Evolutionary conservation across 345 rosid species (phyloP), one percentile per base, ranked within the genome.

Genomic region (Noccaea caerulescens): DNA sequence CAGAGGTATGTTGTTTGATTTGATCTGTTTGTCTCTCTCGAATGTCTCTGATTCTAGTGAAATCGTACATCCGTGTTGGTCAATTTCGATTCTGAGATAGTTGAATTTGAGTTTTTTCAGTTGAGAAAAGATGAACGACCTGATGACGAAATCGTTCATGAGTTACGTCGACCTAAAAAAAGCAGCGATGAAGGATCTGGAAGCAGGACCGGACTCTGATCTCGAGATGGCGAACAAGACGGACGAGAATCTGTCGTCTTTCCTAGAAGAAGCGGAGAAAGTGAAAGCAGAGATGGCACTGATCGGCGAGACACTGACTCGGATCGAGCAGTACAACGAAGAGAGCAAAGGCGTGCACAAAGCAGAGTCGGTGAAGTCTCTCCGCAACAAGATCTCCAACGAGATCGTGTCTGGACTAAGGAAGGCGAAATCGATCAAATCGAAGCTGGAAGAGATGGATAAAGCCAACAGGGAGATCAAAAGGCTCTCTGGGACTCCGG

Each of bases 81-180:
- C 9, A 8, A 44, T 62, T 13, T 4, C 7, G n/a, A 41, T 57
- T 57, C 61, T 16, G 62, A 14, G 27, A 16, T 36, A 4, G 2
- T 7, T 8, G 10, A 7, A 41, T 60, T 16, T 34, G 42, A 1
- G 6, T 30, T 43, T 43, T 69, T 47, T 61, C 77, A 66, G 67
- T 50, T 34, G 44, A 49, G 1, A 30, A 45, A 82, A 86, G 70
- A 94, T 94, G 99, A 94, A 94, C 74, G 99, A 94, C 52, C 61
- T 94, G 45, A 91, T 91, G 99, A 94, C 99, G 58, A 91, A 94
- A 77, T 94, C 99, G 27, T 94, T 89, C 77, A 77, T 77, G 72
- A 94, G 93, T 82, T 91, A 94, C 57, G 99, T 89, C 18, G 97
- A 94, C 68, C 82, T 91, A 44, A 89, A 88, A 80, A 94, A 89